Evolutionary conservation across 2,329 filamentous ascomycete species (phyloP), one percentile per base, ranked within the genome.

Genomic region (Ceratocystis lukuohia): DNA sequence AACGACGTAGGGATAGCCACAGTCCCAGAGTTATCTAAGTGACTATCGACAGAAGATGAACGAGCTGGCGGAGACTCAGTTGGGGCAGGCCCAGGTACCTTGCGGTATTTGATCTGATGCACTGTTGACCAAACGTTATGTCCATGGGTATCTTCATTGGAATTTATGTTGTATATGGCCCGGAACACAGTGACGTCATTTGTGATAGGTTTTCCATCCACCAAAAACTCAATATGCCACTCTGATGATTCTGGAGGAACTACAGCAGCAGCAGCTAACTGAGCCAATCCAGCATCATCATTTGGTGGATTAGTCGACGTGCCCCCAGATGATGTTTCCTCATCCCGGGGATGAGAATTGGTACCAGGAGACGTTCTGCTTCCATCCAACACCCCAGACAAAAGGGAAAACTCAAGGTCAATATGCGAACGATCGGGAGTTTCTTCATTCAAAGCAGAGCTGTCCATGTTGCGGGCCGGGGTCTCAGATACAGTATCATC

Each of bases 151-250:
- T 77, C 77, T 22, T 68, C 67, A 22, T 53, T 50, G 3, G 25
- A 46, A 6, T 53, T 56, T 15, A 61, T 50, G 73, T 85, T 88
- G 72, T 96, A 90, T 7, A 97, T 90, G 41, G 94, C 94, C 61
- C 93, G 88, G 73, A 97, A 99, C 66, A 99, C 93, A 0, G 94
- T 99, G 0, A 90, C 96, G 71, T 97, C 92, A 70, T 92, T 94
- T 0, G 89, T 81, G 67, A 99, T 88, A 1, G 88, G 82, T 74
- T 91, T 91, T 65, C 83, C 88, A 69, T 95, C 88, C 62, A 97
- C 83, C 70, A 85, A 92, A 76, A 99, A 99, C 72, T 97, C 90
- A 68, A 99, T 91, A 72, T 99, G 93, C 94, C 94, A 99, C 73
- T 97, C 92, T 44, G 20, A 30, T 6, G 53, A 46, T 46, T 65